Evolutionary conservation across 768 basidiomycete genomes (phyloP).

Genomic region (Clitopilus hobsonii): DNA sequence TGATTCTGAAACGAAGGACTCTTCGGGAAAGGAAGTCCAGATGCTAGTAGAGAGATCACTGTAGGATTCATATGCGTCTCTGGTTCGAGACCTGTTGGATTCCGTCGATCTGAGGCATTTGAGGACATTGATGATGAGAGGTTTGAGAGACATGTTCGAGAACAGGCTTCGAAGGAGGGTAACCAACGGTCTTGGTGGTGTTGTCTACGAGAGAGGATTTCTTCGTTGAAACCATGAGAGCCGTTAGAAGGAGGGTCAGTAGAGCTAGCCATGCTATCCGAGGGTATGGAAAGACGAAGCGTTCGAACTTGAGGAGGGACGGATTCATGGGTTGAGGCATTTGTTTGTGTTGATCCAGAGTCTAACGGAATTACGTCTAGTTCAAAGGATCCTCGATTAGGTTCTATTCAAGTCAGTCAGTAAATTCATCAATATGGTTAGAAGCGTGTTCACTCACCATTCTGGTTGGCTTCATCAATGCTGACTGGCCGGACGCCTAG

Average conservation of each 20-base stretch:
- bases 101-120: constrained; percentile 12
- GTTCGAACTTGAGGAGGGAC: not conserved
- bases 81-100: constrained; percentile 18
- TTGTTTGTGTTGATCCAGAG: not conserved
- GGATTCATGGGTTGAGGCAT: not conserved
- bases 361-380: not conserved
- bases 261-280: constrained; percentile 2
- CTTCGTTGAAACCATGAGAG: too few relatives aligned
- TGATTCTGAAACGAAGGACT: constrained; percentile 62
- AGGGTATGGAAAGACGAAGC: not conserved
- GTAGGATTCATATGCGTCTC: constrained; percentile 29
- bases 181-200: constrained; percentile 33
- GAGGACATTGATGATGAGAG: constrained; percentile 25
- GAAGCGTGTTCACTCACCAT: not conserved
- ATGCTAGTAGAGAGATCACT: constrained; percentile 31
- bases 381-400: too few relatives aligned
- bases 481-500: not conserved
- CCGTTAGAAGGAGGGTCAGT: constrained; percentile 1
- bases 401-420: not conserved
- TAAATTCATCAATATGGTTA: not conserved
- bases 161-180: constrained; percentile 48
- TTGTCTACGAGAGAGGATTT: not conserved
- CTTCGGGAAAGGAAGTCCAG: constrained; percentile 59
- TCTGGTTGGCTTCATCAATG: not conserved
- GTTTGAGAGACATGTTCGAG: constrained; percentile 38